These are phyloP conservation scores for Sequoiadendron giganteum DNA, from an alignment of 75 land plant species.

Conservation along the genomic window DNA sequence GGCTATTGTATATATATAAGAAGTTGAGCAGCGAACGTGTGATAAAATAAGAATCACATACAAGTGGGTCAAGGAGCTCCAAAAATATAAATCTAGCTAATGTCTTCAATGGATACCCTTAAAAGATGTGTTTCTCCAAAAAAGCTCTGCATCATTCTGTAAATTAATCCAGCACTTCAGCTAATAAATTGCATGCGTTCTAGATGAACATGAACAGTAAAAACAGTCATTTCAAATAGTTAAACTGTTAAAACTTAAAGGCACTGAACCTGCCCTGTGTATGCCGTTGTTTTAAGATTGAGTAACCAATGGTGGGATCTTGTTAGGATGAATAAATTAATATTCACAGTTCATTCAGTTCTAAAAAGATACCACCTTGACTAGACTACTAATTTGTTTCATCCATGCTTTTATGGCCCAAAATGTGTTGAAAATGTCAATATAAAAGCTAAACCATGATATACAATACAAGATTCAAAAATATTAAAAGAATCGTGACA, in stretches of 20 bases:
- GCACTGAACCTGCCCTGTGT: neutral
- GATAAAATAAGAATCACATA: too few relatives aligned
- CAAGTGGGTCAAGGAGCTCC: too few relatives aligned
- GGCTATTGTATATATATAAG: too few relatives aligned
- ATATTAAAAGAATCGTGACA: neutral
- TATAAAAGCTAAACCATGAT: neutral
- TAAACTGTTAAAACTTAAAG: neutral
- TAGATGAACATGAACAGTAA: neutral
- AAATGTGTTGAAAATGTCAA: neutral
- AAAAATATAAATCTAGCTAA: too few relatives aligned
- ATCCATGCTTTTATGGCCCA: neutral
- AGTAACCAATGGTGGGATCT: neutral
- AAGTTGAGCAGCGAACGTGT: too few relatives aligned
- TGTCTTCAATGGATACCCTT: too few relatives aligned
- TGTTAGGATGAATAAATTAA: neutral
- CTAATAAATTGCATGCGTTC: too few relatives aligned
- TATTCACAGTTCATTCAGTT: neutral
- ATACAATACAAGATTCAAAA: neutral
- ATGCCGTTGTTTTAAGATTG: neutral
- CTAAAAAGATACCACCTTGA: neutral
- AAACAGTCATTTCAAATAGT: neutral
- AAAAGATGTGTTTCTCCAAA: too few relatives aligned
- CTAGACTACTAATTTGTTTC: neutral
- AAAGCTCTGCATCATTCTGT: too few relatives aligned
- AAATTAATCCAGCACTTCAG: too few relatives aligned